These are phyloP conservation scores for Plasmodium knowlesi DNA, from an alignment of 169 alveolate species.

Conservation along the genomic window DNA sequence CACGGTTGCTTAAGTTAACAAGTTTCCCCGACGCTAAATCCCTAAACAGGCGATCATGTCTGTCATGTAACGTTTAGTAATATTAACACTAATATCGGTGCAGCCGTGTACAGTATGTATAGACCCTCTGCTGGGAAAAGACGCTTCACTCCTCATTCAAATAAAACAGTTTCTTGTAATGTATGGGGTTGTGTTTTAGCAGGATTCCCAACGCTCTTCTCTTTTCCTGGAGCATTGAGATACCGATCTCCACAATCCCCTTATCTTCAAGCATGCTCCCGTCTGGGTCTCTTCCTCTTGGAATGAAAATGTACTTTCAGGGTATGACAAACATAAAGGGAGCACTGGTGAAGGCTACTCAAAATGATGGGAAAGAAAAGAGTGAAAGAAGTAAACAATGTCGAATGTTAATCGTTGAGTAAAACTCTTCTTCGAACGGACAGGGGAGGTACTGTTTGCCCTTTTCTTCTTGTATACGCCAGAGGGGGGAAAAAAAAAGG, in stretches of 20 bases:
- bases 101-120: not conserved
- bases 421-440: not conserved
- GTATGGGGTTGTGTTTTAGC: not conserved
- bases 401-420: not conserved
- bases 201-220: not conserved
- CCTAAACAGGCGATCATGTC: not conserved
- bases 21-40: not conserved
- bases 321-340: not conserved
- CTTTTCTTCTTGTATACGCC: not conserved
- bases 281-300: not conserved
- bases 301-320: not conserved
- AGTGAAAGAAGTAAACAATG: not conserved
- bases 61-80: not conserved
- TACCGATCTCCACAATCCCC: not conserved
- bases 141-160: not conserved
- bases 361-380: not conserved
- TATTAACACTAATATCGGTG: not conserved
- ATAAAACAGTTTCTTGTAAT: not conserved
- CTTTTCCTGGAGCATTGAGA: not conserved
- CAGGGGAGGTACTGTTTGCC: not conserved
- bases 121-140: not conserved
- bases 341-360: not conserved
- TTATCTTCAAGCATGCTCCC: not conserved
- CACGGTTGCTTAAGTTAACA: not conserved
- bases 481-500: not conserved